Evolutionary conservation across 129 eudicot species (phyloP).

Genomic region (Rutidosis leptorrhynchoides): DNA sequence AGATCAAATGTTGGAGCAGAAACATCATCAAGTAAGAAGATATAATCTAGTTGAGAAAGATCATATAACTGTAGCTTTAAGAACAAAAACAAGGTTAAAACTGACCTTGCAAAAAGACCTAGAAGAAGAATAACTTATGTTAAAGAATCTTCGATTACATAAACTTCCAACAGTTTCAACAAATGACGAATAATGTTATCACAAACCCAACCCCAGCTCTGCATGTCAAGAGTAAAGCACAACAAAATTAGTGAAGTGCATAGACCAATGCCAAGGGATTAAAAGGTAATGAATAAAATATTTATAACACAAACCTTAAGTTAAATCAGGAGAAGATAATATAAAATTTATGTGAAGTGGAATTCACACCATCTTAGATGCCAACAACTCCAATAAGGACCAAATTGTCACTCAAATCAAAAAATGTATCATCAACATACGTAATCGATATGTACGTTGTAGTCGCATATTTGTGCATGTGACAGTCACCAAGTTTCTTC

Average conservation of each 20-base stretch:
- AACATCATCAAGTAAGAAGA: not conserved
- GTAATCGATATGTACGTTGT: conserved; percentile 10
- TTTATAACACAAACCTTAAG: conserved; percentile 2
- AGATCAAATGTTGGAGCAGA: no score
- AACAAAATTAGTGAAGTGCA: conserved; percentile 2
- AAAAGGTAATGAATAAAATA: not conserved
- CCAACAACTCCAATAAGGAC: conserved; percentile 73
- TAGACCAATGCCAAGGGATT: no score
- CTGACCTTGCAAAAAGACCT: conserved; percentile 76
- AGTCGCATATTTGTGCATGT: conserved; percentile 15
- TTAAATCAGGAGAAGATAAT: not conserved
- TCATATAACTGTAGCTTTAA: not conserved
- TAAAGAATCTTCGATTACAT: conserved; percentile 35
- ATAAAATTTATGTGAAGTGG: not conserved
- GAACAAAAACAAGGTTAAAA: not conserved
- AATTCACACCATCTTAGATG: conserved; percentile 65
- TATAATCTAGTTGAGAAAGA: not conserved
- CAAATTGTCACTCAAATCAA: conserved; percentile 47
- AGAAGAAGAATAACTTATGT: conserved; percentile 55
- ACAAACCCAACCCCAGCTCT: conserved; percentile 83
- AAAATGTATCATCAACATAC: conserved; percentile 30
- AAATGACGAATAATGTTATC: conserved; percentile 45
- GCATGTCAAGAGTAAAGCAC: conserved; percentile 31
- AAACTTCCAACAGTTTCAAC: conserved; percentile 44
- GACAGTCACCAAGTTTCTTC: conserved; percentile 32